A percentile compares a stretch with the other conserved stretches of the same genome.
Evolutionary conservation across 2,329 filamentous ascomycete species (phyloP).

Genomic region (Aspergillus oerlinghausenensis): DNA sequence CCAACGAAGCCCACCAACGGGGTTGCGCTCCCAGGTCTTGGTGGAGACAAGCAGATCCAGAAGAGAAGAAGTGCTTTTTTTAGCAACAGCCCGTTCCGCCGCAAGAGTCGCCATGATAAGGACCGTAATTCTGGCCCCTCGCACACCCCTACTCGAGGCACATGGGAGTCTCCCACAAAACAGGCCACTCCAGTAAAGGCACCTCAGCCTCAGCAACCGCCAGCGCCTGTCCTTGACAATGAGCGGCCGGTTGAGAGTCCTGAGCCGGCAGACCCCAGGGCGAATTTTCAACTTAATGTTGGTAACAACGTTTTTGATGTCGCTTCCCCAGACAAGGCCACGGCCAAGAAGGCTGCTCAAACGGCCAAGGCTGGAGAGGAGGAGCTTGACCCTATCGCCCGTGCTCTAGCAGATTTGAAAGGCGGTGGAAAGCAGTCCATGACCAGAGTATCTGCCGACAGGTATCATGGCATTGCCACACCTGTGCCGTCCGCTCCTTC

Average conservation of each 20-base stretch:
- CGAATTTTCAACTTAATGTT: constrained; percentile 87
- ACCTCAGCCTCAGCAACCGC: constrained; percentile 17
- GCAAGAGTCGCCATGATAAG: constrained; percentile 80
- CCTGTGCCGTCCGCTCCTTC: constrained; percentile 55
- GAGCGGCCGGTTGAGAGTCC: constrained; percentile 55
- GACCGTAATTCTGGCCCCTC: constrained; percentile 41
- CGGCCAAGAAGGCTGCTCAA: constrained; percentile 38
- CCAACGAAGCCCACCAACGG: constrained; percentile 58
- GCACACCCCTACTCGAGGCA: constrained; percentile 46
- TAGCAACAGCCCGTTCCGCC: constrained; percentile 85
- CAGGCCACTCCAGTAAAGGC: constrained; percentile 43
- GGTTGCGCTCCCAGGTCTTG: constrained; percentile 40
- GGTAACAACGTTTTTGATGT: constrained; percentile 96
- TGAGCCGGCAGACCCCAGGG: constrained; percentile 84
- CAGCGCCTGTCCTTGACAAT: constrained; percentile 10
- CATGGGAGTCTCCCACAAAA: constrained; percentile 47
- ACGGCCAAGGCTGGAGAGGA: constrained; percentile 47
- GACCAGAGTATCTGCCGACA: constrained; percentile 85
- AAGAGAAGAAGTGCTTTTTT: constrained; percentile 82
- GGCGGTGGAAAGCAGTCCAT: constrained; percentile 77
- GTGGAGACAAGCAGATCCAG: constrained; percentile 62
- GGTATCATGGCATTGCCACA: constrained; percentile 88
- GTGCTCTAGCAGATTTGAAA: constrained; percentile 88
- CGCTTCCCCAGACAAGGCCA: constrained; percentile 66
- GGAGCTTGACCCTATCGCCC: constrained; percentile 80